Conservation (phyloP, 176 grass and related monocot species). For the Aegilops umbellulata region DNA sequence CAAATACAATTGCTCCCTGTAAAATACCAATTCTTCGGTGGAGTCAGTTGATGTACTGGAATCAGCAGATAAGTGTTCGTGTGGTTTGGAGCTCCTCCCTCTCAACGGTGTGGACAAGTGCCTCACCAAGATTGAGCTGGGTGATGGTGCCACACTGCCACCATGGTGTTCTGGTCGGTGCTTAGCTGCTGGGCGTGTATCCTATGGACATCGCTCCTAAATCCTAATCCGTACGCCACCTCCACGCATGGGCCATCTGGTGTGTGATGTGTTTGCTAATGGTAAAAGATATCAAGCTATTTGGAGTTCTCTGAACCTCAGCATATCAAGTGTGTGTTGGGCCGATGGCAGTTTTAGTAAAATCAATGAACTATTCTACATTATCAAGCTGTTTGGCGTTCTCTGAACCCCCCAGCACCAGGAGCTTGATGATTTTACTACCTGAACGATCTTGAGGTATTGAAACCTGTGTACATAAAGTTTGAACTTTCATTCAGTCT, state of each 20-base stretch:
- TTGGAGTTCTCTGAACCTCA: neutral
- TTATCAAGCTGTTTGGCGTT: neutral
- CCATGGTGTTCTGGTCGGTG: no score
- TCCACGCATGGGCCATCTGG: neutral
- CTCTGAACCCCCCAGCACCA: neutral
- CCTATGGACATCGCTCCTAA: neutral
- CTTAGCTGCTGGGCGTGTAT: no score
- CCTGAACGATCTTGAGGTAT: neutral
- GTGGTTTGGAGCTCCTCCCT: neutral
- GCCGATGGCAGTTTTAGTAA: neutral
- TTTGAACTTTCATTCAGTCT: neutral
- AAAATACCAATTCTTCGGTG: neutral
- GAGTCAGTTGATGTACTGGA: neutral
- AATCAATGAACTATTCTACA: neutral
- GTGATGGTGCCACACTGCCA: neutral
- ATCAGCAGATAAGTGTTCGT: neutral
- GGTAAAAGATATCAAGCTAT: neutral
- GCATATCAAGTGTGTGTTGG: neutral
- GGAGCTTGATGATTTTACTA: neutral
- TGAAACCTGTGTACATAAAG: neutral
- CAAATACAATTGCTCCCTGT: conserved; percentile 7
- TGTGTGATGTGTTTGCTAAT: neutral
- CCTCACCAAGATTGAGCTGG: neutral
- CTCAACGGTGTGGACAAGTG: neutral
- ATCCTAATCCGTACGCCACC: neutral